Conservation (phyloP, 176 grass and related monocot species). For the Aegilops umbellulata region DNA sequence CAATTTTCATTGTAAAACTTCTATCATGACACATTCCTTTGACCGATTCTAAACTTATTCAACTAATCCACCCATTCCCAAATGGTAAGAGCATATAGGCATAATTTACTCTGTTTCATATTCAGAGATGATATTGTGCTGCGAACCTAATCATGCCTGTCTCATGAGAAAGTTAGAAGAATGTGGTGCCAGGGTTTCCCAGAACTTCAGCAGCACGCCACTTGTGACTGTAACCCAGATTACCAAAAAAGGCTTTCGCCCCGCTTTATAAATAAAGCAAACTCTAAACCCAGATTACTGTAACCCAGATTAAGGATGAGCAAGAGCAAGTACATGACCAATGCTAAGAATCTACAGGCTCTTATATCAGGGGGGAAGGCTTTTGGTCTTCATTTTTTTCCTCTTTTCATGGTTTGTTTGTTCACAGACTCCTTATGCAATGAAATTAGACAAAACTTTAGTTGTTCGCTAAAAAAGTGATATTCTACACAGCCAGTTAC, state of each 20-base stretch:
- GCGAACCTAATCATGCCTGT: neutral
- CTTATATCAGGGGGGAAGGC: neutral
- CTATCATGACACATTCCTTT: neutral
- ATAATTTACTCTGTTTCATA: neutral
- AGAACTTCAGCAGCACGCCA: neutral
- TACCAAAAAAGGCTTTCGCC: too few relatives aligned
- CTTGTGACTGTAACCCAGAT: neutral
- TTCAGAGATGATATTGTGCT: neutral
- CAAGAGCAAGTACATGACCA: neutral
- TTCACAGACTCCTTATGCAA: neutral
- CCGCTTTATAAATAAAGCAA: too few relatives aligned
- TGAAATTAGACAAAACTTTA: neutral
- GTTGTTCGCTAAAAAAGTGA: neutral
- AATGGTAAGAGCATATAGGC: neutral
- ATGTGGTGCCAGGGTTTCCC: neutral
- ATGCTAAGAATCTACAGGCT: neutral
- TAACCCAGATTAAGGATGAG: neutral
- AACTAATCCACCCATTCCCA: neutral
- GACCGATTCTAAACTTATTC: neutral
- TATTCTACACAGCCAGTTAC: neutral
- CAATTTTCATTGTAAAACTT: constrained; percentile 6
- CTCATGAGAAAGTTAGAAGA: neutral
- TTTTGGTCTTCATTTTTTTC: neutral
- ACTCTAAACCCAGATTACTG: too few relatives aligned
- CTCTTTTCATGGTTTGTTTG: neutral